A percentile compares a stretch with the other conserved stretches of the same genome.
phyloP scores from a whole-genome alignment of 768 basidiomycete species.

The Mycena maculata region DNA sequence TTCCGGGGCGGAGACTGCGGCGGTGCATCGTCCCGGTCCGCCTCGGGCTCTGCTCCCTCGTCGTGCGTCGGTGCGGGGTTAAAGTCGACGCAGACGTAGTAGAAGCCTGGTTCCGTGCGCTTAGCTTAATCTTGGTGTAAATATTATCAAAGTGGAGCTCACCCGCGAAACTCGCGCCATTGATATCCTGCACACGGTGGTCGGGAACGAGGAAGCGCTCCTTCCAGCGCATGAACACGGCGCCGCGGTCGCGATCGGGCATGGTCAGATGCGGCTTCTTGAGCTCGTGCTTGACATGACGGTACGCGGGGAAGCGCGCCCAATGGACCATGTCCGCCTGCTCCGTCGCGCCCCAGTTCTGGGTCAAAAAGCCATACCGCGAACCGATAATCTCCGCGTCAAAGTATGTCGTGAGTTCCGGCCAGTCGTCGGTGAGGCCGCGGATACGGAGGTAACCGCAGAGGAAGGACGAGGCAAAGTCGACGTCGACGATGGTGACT shows the following conservation, averaged over 20 bases:
- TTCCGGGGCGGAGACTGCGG: constrained; percentile 43
- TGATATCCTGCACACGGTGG: constrained; percentile 93
- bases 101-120: constrained; percentile 74
- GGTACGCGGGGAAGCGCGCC: constrained; percentile 92
- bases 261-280: constrained; percentile 84
- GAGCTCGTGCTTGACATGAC: constrained; percentile 82
- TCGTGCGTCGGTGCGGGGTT: constrained; percentile 65
- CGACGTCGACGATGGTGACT: constrained; percentile 92
- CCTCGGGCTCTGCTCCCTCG: constrained; percentile 25
- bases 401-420: constrained; percentile 96
- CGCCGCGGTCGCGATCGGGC: constrained; percentile 78
- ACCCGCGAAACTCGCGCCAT: constrained; percentile 96
- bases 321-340: constrained; percentile 95
- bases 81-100: constrained; percentile 95
- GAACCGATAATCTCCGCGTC: constrained; percentile 96
- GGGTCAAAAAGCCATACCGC: constrained; percentile 91
- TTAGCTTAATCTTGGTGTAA: constrained; percentile 2
- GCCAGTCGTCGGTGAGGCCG: constrained; percentile 93
- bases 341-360: constrained; percentile 91
- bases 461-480: constrained; percentile 85
- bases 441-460: constrained; percentile 95
- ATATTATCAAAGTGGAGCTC: constrained; percentile 42
- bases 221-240: constrained; percentile 97
- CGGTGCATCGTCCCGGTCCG: constrained; percentile 27
- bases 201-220: constrained; percentile 97